Percentiles rank a stretch among this genome's conserved stretches.
These are phyloP conservation scores for Beauveria varroae DNA, from an alignment of 2,329 filamentous ascomycete genomes.

Conservation along the genomic window DNA sequence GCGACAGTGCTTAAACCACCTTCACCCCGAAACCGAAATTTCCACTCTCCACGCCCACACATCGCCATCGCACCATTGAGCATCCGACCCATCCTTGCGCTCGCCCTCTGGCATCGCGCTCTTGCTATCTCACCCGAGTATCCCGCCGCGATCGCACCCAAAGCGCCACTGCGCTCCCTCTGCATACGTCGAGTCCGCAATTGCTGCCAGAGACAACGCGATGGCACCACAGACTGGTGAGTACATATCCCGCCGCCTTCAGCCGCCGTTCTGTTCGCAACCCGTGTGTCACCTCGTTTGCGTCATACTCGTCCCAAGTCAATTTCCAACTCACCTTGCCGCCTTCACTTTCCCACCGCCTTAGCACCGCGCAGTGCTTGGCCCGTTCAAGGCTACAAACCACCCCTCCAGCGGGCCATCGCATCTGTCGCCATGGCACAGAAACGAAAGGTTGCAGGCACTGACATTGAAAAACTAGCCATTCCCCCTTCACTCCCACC, in stretches of 20 bases:
- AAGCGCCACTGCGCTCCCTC: neutral
- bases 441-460: conserved; percentile 29
- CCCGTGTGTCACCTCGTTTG: neutral
- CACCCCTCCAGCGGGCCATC: neutral
- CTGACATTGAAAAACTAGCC: conserved; percentile 31
- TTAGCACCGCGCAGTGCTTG: neutral
- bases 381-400: neutral
- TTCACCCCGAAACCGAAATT: conserved; percentile 5
- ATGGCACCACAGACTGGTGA: conserved; percentile 17
- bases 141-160: neutral
- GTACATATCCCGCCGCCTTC: conserved; percentile 8
- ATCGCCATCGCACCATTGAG: neutral
- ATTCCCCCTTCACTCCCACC: conserved; percentile 63
- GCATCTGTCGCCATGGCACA: conserved; percentile 22
- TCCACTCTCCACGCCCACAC: conserved; percentile 3
- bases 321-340: conserved; percentile 1
- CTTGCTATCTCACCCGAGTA: neutral
- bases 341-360: conserved; percentile 4
- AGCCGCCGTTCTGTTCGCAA: neutral
- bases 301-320: neutral
- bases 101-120: neutral
- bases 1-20: conserved; percentile 1
- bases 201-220: neutral
- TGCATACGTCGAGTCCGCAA: neutral
- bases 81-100: neutral